Base-by-base conservation (phyloP, 2,329 filamentous ascomycete genomes). In the Sporothrix dimorphospora region DNA sequence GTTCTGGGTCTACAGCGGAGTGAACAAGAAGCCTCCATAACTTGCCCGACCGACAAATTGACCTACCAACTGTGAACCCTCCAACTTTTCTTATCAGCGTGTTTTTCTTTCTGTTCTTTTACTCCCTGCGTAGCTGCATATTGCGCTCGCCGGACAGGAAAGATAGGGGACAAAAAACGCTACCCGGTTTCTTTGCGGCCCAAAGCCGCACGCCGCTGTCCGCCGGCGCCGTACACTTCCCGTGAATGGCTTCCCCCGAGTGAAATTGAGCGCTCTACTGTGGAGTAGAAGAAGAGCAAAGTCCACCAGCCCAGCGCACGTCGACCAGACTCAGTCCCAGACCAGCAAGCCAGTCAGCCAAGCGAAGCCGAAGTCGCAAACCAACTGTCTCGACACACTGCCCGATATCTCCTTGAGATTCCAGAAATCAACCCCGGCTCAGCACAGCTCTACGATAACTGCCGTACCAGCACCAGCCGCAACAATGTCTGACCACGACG, bases 11-110 rank as follows among this genome's bases (percentile, higher is more conserved):
- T 95, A 95, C 83, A 91, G 91, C 87, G 94, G 95, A 92, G 93
- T 94, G 86, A 93, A 96, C 87, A 96, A 94, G 87, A 95, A 97
- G 85, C 95, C 96, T 82, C 95, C 95, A 88, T 98, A 98, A 98
- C 85, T 95, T 83, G 86, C 16, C 49, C 69, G 69, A 40, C 57
- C 71, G 57, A 19, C 40, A 40, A 11, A 63, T 27, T 66, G 27
- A 42, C 38, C 38, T 27, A 65, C n/a, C 8, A 19, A 72, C 53
- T 70, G 70, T 51, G 34, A 40, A 38, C 38, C 34, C 47, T 53
- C 45, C 55, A 57, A 47, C 19, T 40, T 53, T 53, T 55, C 45
- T 65, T n/a, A 49, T 21, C 47, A 55, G 24, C 53, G 53, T 65
- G 66, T 40, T 55, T 49, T 49, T 30, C 40, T 65, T 69, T 55